Percentiles rank a stretch among this genome's conserved stretches.
Conservation (phyloP, 2,329 filamentous ascomycete species). For the Fusarium scirpi region DNA sequence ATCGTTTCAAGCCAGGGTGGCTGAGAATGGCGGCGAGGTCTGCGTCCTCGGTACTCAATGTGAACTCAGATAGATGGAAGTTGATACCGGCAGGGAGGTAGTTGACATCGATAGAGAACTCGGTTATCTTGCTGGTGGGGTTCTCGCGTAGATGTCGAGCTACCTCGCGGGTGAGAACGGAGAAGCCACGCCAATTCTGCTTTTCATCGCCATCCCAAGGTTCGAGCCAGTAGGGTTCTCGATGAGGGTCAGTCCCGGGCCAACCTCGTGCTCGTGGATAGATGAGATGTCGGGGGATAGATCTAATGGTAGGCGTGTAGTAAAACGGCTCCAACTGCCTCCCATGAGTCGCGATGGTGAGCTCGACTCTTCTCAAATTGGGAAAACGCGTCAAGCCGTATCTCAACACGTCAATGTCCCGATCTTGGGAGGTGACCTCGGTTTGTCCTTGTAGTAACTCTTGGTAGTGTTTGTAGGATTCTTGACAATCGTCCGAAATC, state of each 20-base stretch:
- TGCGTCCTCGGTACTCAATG: background rate
- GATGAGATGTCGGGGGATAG: constrained; percentile 49
- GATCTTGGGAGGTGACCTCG: constrained; percentile 44
- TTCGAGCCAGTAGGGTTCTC: no score
- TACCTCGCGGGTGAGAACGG: constrained; percentile 45
- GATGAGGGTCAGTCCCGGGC: constrained; percentile 3
- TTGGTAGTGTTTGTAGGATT: constrained; percentile 50
- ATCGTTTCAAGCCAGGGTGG: constrained; percentile 1
- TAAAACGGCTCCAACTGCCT: constrained; percentile 53
- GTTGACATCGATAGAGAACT: constrained; percentile 52
- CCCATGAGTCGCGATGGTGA: constrained; percentile 57
- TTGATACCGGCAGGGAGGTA: constrained; percentile 50
- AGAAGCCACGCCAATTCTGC: constrained; percentile 47
- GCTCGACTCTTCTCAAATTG: constrained; percentile 50
- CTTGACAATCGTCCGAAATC: background rate
- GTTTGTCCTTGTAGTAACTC: constrained; percentile 51
- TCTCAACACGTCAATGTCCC: constrained; percentile 50
- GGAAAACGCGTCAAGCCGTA: constrained; percentile 51
- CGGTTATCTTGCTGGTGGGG: constrained; percentile 41
- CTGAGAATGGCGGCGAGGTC: constrained; percentile 6
- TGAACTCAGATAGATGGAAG: constrained; percentile 7
- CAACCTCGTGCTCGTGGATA: constrained; percentile 53
- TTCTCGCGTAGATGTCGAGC: constrained; percentile 33
- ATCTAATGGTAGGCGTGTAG: constrained; percentile 45
- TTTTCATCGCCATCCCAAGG: constrained; percentile 3